Percentiles rank a stretch among this genome's conserved stretches.
These are phyloP conservation scores for Funneliformis geosporum DNA, from an alignment of 192 early-diverging fungal species.

Conservation along the genomic window DNA sequence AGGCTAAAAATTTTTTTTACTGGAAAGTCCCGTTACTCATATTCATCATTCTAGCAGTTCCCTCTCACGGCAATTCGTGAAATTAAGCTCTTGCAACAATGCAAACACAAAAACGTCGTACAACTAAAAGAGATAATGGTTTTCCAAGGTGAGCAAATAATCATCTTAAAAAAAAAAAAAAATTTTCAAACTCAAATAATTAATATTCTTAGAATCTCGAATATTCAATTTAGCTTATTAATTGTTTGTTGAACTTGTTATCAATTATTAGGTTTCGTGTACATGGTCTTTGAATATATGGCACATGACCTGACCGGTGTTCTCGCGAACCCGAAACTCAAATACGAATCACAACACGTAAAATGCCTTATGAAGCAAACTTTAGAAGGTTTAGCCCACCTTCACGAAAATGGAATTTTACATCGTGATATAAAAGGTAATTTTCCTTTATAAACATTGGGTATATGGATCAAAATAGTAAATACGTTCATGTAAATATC, in stretches of 20 bases:
- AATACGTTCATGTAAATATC: not conserved
- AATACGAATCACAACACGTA: slow-evolving; percentile 67
- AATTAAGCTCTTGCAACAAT: slow-evolving; percentile 71
- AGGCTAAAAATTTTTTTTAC: not conserved
- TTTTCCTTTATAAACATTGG: not conserved
- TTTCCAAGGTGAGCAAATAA: slow-evolving; percentile 51
- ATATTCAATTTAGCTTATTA: not conserved
- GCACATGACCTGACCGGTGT: slow-evolving; percentile 84
- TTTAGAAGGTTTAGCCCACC: slow-evolving; percentile 80
- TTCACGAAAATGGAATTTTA: slow-evolving; percentile 82
- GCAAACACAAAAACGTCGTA: slow-evolving; percentile 73
- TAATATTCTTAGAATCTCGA: not conserved
- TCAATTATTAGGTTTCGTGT: slow-evolving; percentile 57
- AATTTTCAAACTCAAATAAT: not conserved
- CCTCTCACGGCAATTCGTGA: slow-evolving; percentile 88
- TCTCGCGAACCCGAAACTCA: slow-evolving; percentile 69
- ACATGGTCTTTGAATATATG: slow-evolving; percentile 90
- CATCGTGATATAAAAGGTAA: slow-evolving; percentile 93
- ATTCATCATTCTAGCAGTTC: slow-evolving; percentile 46
- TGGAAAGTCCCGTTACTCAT: not conserved
- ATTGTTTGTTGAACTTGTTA: not conserved
- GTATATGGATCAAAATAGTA: not conserved
- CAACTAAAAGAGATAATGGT: slow-evolving; percentile 76
- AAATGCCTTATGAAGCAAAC: slow-evolving; percentile 90
- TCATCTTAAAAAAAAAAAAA: not conserved